Percentiles rank a stretch among this genome's conserved stretches.
phyloP scores from a whole-genome alignment of 371 early-diverging fungal genomes.

The Syncephalastrum sp. region DNA sequence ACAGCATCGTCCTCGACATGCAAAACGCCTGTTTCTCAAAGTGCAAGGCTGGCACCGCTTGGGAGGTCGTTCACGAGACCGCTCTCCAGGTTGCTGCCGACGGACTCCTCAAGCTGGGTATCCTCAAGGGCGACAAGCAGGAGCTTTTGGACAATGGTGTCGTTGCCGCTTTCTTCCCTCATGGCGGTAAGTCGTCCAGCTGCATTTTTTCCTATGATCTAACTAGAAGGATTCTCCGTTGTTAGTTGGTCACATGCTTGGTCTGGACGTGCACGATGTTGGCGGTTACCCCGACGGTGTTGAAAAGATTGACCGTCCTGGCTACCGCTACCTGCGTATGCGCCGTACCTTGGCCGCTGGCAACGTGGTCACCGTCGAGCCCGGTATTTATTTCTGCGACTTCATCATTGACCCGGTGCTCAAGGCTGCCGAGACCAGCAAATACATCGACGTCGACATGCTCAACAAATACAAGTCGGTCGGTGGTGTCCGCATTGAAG shows the following conservation, averaged over 20 bases:
- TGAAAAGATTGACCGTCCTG: constrained; percentile 76
- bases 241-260: constrained; percentile 63
- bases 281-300: constrained; percentile 86
- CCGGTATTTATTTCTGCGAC: constrained; percentile 77
- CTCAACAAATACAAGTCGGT: constrained; percentile 71
- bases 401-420: constrained; percentile 57
- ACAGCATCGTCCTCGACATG: constrained; percentile 83
- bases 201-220: not conserved
- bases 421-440: constrained; percentile 52
- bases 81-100: constrained; percentile 73
- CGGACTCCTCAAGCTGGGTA: constrained; percentile 75
- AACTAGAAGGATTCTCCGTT: not conserved
- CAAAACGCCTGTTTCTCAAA: constrained; percentile 68
- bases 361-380: constrained; percentile 93
- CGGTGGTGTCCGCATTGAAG: constrained; percentile 95
- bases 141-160: constrained; percentile 70
- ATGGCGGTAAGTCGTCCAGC: constrained; percentile 60
- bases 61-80: constrained; percentile 87
- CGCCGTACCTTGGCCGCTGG: constrained; percentile 75
- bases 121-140: constrained; percentile 68
- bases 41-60: constrained; percentile 80
- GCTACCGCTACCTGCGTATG: constrained; percentile 85
- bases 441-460: constrained; percentile 71
- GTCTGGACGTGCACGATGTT: constrained; percentile 87
- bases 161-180: constrained; percentile 89